phyloP scores from a whole-genome alignment of 2,329 filamentous ascomycete genomes.

The Proliferodiscus dingleyae region DNA sequence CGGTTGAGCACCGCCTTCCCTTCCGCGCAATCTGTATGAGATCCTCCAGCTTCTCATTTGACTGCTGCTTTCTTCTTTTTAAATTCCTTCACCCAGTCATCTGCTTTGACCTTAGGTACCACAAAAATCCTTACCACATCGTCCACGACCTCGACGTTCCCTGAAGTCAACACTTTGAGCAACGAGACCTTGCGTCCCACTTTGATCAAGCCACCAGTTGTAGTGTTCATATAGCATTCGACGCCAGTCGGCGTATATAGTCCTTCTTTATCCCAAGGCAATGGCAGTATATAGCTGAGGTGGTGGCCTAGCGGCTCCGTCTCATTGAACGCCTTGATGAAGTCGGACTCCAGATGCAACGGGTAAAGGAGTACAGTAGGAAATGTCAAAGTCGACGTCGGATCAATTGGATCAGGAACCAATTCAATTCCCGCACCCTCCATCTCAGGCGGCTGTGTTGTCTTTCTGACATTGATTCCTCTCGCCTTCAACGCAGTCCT shows the following conservation, averaged over 20 bases:
- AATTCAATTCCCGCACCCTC: constrained; percentile 74
- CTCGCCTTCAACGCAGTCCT: constrained; percentile 62
- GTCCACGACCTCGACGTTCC: constrained; percentile 83
- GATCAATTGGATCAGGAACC: constrained; percentile 66
- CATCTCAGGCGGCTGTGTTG: constrained; percentile 73
- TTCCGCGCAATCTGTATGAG: background rate
- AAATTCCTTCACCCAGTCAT: constrained; percentile 77
- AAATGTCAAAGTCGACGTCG: constrained; percentile 66
- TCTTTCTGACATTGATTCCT: constrained; percentile 63
- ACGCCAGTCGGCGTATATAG: constrained; percentile 64
- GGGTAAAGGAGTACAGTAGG: constrained; percentile 85
- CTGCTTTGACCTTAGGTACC: constrained; percentile 65
- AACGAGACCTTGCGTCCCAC: constrained; percentile 80
- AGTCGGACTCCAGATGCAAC: constrained; percentile 74
- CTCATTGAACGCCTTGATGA: constrained; percentile 84
- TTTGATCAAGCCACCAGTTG: constrained; percentile 75
- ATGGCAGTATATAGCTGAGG: constrained; percentile 76
- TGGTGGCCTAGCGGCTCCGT: constrained; percentile 70
- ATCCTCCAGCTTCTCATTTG: constrained; percentile 22
- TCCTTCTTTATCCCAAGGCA: constrained; percentile 73
- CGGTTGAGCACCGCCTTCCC: background rate
- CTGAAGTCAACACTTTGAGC: constrained; percentile 67
- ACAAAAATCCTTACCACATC: constrained; percentile 79
- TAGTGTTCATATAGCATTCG: constrained; percentile 87
- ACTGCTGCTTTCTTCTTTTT: constrained; percentile 65